phyloP scores from a whole-genome alignment of 306 rosid genomes.

The Citrullus amarus region DNA sequence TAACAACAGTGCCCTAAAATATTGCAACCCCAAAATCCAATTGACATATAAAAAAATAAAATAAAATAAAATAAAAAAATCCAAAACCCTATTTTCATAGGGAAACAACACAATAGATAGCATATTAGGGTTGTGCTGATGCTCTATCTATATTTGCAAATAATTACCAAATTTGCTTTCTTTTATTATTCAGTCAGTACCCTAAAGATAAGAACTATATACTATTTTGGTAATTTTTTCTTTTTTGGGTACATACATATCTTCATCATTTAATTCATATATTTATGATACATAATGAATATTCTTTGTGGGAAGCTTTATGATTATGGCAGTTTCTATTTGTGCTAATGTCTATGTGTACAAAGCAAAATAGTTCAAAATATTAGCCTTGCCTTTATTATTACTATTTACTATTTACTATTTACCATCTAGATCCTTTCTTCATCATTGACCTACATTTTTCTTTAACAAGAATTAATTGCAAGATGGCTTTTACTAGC shows the following conservation, averaged over 20 bases:
- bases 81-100: not conserved
- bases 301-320: not conserved
- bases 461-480: not conserved
- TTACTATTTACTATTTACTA: not conserved
- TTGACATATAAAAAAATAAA: not conserved
- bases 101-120: not conserved
- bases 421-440: not conserved
- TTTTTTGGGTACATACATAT: not conserved
- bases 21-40: not conserved
- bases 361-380: not conserved
- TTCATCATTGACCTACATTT: conserved; percentile 1
- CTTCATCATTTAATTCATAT: not conserved
- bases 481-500: not conserved
- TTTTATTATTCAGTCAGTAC: not conserved
- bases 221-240: not conserved
- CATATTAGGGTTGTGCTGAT: not conserved
- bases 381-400: not conserved
- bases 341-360: not conserved
- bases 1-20: not conserved
- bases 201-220: not conserved
- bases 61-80: not conserved
- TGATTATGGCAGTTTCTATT: not conserved
- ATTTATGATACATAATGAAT: not conserved
- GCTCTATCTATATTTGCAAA: not conserved
- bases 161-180: not conserved